A percentile compares a stretch with the other conserved stretches of the same genome.
Conservation (phyloP, 192 early-diverging fungal genomes). For the Geranomyces michiganensis region DNA sequence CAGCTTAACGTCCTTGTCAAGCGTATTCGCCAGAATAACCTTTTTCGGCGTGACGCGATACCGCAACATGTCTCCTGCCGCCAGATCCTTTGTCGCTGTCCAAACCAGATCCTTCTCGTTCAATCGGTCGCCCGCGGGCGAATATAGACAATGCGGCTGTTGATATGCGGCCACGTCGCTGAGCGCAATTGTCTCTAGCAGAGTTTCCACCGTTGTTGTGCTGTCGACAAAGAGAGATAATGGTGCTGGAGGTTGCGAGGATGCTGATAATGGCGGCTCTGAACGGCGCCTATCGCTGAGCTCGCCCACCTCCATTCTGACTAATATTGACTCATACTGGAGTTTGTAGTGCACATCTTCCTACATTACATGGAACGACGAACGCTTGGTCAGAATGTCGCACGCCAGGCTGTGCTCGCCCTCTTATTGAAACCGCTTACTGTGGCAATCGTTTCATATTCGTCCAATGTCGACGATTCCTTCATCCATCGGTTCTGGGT, state of each 20-base stretch:
- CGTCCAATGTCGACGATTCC: constrained; percentile 17
- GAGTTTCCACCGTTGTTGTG: constrained; percentile 29
- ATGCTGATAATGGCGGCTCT: too few relatives aligned
- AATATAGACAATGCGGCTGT: constrained; percentile 22
- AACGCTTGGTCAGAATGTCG: too few relatives aligned
- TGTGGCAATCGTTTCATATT: constrained; percentile 24
- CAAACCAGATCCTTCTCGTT: constrained; percentile 34
- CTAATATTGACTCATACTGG: constrained; percentile 17
- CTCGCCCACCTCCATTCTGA: too few relatives aligned
- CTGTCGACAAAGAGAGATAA: constrained; percentile 22
- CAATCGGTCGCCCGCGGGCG: constrained; percentile 29
- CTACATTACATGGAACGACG: constrained; percentile 2
- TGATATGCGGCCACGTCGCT: constrained; percentile 2
- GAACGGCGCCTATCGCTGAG: too few relatives aligned
- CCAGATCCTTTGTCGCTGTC: constrained; percentile 26
- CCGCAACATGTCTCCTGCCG: constrained; percentile 17
- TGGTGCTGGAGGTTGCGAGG: constrained; percentile 4
- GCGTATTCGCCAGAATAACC: neutral
- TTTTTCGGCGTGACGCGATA: constrained; percentile 25
- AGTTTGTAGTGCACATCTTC: constrained; percentile 30
- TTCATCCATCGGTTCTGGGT: constrained; percentile 34
- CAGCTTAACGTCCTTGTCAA: constrained; percentile 22
- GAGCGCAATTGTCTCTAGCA: constrained; percentile 21
- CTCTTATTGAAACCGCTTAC: neutral
- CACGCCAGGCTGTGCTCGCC: too few relatives aligned